Evolutionary conservation across 1,284 basidiomycete genomes (phyloP).

Genomic region (Pyrrhoderma lamaoense): DNA sequence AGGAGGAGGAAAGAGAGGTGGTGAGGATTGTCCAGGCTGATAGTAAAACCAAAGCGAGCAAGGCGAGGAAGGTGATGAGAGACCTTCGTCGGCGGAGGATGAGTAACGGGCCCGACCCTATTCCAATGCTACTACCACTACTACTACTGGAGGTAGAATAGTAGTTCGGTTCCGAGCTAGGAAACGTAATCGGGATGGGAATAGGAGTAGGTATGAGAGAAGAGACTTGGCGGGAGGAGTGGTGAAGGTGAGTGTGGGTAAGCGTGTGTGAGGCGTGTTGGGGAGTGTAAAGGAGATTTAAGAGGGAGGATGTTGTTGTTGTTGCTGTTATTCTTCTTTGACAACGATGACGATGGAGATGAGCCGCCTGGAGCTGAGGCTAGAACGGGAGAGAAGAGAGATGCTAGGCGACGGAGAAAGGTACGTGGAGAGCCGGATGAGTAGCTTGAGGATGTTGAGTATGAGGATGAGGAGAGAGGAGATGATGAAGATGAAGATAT

Average conservation of each 20-base stretch:
- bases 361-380: too few species aligned
- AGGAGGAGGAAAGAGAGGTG: conserved; percentile 31
- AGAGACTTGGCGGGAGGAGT: too few species aligned
- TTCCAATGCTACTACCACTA: too few species aligned
- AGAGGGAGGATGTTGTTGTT: conserved; percentile 2
- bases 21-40: conserved; percentile 48
- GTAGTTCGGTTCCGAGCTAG: not conserved
- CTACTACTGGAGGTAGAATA: not conserved
- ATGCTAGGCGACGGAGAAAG: not conserved
- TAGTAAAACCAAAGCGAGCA: conserved; percentile 42
- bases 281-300: conserved; percentile 5
- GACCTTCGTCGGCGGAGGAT: not conserved
- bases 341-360: too few species aligned
- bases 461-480: not conserved
- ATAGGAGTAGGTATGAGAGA: too few species aligned
- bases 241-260: too few species aligned
- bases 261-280: not conserved
- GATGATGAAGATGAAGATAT: not conserved
- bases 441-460: not conserved
- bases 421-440: not conserved
- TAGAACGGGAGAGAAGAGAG: too few species aligned
- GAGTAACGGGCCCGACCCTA: too few species aligned
- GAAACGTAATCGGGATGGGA: too few species aligned
- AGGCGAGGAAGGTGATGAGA: conserved; percentile 44
- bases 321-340: too few species aligned